A percentile compares a stretch with the other conserved stretches of the same genome.
Conservation (phyloP, 495 filamentous ascomycete species). For the Aspergillus cavernicola region DNA sequence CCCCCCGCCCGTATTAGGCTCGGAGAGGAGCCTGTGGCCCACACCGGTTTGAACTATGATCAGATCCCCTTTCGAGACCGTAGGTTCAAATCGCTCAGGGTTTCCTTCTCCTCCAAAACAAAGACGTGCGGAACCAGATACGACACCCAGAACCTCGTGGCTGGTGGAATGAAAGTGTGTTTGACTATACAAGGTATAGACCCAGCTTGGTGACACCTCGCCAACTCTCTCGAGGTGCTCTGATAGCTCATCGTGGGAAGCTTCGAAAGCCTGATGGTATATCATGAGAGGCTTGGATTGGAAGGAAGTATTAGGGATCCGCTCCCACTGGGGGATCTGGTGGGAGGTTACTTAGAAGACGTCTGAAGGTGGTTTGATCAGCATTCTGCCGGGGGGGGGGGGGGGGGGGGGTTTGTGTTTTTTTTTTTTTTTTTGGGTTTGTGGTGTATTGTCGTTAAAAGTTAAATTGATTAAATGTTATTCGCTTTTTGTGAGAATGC, state of each 20-base stretch:
- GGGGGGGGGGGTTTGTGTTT: too few relatives aligned
- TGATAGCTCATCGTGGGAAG: conserved; percentile 47
- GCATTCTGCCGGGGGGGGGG: conserved; percentile 13
- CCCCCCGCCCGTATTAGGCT: conserved; percentile 38
- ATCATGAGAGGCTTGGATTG: conserved; percentile 60
- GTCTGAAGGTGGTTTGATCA: conserved; percentile 42
- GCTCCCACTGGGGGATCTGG: conserved; percentile 53
- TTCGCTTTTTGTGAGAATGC: too few relatives aligned
- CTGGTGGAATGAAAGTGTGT: conserved; percentile 65
- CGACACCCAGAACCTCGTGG: conserved; percentile 63
- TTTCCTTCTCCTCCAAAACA: conserved; percentile 68
- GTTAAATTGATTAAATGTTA: too few relatives aligned
- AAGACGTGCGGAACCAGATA: conserved; percentile 53
- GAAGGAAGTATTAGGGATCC: conserved; percentile 64
- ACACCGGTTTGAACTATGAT: conserved; percentile 67
- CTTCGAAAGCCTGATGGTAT: conserved; percentile 52
- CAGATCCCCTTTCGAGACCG: conserved; percentile 57
- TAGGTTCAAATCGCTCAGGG: conserved; percentile 50
- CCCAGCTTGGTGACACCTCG: conserved; percentile 61
- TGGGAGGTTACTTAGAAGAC: conserved; percentile 54
- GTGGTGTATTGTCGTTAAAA: too few relatives aligned
- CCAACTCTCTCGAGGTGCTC: conserved; percentile 47
- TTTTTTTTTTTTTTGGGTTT: too few relatives aligned
- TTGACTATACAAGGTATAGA: conserved; percentile 61
- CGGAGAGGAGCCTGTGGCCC: conserved; percentile 56